Conservation (phyloP, 371 early-diverging fungal species). For the Mucor plumbeus region DNA sequence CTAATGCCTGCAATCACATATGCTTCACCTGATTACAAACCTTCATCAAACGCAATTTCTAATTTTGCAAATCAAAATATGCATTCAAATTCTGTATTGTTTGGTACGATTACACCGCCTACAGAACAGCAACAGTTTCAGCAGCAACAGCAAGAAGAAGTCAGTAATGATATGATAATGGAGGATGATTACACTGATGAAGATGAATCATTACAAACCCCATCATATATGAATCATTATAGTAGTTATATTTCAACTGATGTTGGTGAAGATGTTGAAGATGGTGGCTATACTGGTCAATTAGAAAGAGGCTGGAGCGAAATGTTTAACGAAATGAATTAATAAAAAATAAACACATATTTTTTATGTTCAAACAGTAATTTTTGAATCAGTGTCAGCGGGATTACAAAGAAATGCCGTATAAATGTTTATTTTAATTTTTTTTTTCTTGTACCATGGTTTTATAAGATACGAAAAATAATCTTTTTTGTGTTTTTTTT, state of each 20-base stretch:
- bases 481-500: neutral
- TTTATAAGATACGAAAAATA: no score
- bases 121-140: neutral
- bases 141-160: neutral
- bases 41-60: neutral
- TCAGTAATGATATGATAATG: neutral
- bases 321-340: slow-evolving; percentile 14
- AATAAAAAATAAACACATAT: no score
- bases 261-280: slow-evolving; percentile 9
- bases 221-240: neutral
- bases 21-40: slow-evolving; percentile 9
- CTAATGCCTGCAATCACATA: neutral
- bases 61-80: neutral
- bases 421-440: neutral
- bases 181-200: slow-evolving; percentile 23
- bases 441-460: neutral
- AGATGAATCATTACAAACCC: slow-evolving; percentile 20
- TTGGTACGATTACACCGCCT: neutral
- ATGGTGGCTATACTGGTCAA: slow-evolving; percentile 16
- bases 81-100: neutral
- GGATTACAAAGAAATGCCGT: no score
- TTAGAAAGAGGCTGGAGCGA: slow-evolving; percentile 24
- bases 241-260: neutral
- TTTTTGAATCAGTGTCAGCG: no score
- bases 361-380: no score